Evolutionary conservation across 805 yeast species (phyloP).

Genomic region (Pichia californica): DNA sequence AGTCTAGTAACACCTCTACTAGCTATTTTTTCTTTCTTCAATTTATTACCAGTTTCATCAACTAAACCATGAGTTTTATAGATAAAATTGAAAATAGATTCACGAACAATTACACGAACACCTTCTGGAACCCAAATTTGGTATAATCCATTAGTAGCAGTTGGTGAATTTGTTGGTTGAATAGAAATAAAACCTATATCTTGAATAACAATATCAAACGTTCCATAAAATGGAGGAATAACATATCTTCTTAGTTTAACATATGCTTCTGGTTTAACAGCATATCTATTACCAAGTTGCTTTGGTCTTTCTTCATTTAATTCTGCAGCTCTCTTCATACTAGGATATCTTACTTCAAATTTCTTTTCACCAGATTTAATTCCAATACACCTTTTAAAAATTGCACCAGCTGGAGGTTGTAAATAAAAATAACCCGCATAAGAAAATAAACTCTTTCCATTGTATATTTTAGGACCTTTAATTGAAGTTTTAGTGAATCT

Average conservation of each 20-base stretch:
- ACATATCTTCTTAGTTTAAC: conserved; percentile 37
- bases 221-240: conserved; percentile 67
- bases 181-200: conserved; percentile 59
- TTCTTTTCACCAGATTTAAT: conserved; percentile 35
- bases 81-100: conserved; percentile 23
- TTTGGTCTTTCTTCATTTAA: conserved; percentile 20
- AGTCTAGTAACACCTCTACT: conserved; percentile 9
- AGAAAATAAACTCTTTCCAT: conserved; percentile 28
- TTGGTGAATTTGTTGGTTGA: conserved; percentile 46
- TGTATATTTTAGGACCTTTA: conserved; percentile 16
- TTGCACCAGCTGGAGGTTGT: conserved; percentile 44
- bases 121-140: conserved; percentile 54
- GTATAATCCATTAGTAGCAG: conserved; percentile 26
- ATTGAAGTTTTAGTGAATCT: conserved; percentile 5
- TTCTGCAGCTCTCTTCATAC: conserved; percentile 28
- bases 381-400: conserved; percentile 37
- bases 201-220: conserved; percentile 57
- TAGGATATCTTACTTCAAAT: conserved; percentile 30
- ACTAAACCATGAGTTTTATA: conserved; percentile 18
- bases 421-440: conserved; percentile 60
- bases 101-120: conserved; percentile 45
- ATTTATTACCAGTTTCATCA: conserved; percentile 15
- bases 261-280: conserved; percentile 22
- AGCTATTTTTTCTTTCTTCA: conserved; percentile 13
- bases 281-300: conserved; percentile 20